Evolutionary conservation across 2,329 filamentous ascomycete species (phyloP).

Genomic region (Hypoxylon sp.): DNA sequence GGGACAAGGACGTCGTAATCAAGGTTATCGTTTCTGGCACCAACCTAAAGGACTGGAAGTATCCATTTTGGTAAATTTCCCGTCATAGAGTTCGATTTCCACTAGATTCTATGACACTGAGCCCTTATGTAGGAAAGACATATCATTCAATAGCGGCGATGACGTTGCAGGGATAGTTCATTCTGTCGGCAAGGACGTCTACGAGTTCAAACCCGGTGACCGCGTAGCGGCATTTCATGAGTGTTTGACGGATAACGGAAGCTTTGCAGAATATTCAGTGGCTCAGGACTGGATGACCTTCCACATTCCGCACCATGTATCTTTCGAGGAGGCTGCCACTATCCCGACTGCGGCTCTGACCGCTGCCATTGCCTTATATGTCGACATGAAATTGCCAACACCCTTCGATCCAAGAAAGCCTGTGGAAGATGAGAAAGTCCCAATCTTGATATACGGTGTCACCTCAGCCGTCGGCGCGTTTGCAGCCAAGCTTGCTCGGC

Average conservation of each 20-base stretch:
- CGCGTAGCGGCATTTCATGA: conserved; percentile 69
- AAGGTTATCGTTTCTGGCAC: conserved; percentile 57
- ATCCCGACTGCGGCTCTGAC: conserved; percentile 63
- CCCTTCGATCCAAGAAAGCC: conserved; percentile 47
- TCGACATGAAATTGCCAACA: conserved; percentile 56
- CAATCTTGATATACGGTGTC: conserved; percentile 42
- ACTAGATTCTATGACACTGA: conserved; percentile 32
- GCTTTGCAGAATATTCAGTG: conserved; percentile 61
- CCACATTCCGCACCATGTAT: conserved; percentile 56
- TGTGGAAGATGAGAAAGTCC: conserved; percentile 10
- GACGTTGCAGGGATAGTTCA: conserved; percentile 64
- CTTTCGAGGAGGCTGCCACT: conserved; percentile 61
- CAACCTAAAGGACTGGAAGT: conserved; percentile 61
- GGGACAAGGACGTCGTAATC: conserved; percentile 55
- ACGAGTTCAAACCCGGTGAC: conserved; percentile 65
- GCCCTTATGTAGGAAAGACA: conserved; percentile 33
- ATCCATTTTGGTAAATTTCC: conserved; percentile 34
- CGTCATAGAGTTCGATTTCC: conserved; percentile 22
- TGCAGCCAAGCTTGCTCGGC: conserved; percentile 39
- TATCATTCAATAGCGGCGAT: conserved; percentile 58
- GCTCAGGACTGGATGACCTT: conserved; percentile 60
- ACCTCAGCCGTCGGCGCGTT: conserved; percentile 40
- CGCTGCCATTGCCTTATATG: conserved; percentile 58
- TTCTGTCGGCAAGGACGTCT: conserved; percentile 63
- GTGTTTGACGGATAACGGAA: conserved; percentile 55